Base-by-base conservation (phyloP, 495 filamentous ascomycete genomes). In the Neurospora sp. region DNA sequence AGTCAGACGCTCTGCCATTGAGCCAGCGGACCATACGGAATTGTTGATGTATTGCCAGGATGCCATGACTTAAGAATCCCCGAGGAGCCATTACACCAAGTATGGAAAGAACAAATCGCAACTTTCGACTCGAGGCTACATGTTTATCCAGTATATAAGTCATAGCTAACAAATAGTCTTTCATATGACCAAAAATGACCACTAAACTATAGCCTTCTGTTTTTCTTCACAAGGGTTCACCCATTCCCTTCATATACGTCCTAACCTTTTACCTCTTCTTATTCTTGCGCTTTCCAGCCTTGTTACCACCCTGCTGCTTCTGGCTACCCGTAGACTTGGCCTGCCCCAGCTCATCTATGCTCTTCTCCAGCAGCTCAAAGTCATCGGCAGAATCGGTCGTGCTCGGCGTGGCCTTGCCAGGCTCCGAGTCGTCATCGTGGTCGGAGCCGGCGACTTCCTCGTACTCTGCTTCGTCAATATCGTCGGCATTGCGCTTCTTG, bases 301-400 rank as follows among this genome's bases (percentile, higher is more conserved):
- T 86, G 23, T 62, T 62, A 72, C 72, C 72, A 59, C 80, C 72
- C 80, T 81, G 80, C 77, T 80, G 82, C 75, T 73, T 79, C 76
- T 77, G 84, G 72, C 75, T 79, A 4, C 84, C 82, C 46, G 82
- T 83, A 23, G 82, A 73, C 78, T 83, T 85, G 76, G 75, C 78
- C 74, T 81, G 78, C 46, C 78, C 79, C 10, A 85, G 81, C 38
- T 82, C 81, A 70, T 85, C 84, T 10, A 84, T 78, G 70, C 81
- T 85, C 81, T 83, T 87, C 75, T 85, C 86, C n/a, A 89, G 79
- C 40, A 88, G 77, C 79, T 89, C 87, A 78, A 87, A 89, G 75
- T 88, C 87, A 41, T 88, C 87, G 62, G 83, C 83, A 1, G 86
- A 87, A 75, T 82, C 85, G 16, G 83, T 83, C 44, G 81, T 84